Evolutionary conservation across 768 basidiomycete genomes (phyloP), one percentile per base, ranked within the genome.

Genomic region (Mycena maculata): DNA sequence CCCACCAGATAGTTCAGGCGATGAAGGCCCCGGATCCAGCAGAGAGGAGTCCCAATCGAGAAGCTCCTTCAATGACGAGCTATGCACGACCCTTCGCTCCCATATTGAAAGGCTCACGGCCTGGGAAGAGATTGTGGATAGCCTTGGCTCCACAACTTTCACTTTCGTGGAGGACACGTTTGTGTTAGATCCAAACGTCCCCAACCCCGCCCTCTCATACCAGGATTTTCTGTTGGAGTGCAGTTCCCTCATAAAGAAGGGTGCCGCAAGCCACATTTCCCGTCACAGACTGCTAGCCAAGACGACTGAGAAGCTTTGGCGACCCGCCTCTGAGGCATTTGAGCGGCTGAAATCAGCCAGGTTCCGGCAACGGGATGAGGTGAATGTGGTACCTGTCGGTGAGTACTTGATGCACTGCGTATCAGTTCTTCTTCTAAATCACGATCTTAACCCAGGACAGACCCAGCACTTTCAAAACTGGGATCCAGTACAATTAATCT

Each of bases 261-360:
- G 56, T 12, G 28, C 23, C 10, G 6, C 42, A 28, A 45, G 56
- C 20, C 10, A 12, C 27, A 28, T 1, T 16, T 5, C 6, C 2
- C 56, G 56, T 9, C 56, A 57, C 28, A 39, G 42, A 25, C 25
- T 57, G n/a, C 56, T 57, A 10, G 23, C 56, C 18, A 45, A 44
- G 31, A 44, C 20, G 4, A 12, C 41, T 16, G 4, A 20, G 31
- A 42, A 25, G 27, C 39, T 9, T 33, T 57, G 56, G 56, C 18
- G 31, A 45, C 56, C 42, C 20, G 56, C 42, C 30, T 57, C 42
- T 2, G 42, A 57, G 39, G 56, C 25, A 6, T 57, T 57, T 28
- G 56, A 57, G 41, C 16, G 25, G 27, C 20, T 57, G 56, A 57
- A 57, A 41, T 6, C 22, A 3, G 20, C 53, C 22, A 55, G n/a